Percentiles rank a stretch among this genome's conserved stretches.
phyloP scores from a whole-genome alignment of 495 filamentous ascomycete genomes.

The Xylaria bambusicola region DNA sequence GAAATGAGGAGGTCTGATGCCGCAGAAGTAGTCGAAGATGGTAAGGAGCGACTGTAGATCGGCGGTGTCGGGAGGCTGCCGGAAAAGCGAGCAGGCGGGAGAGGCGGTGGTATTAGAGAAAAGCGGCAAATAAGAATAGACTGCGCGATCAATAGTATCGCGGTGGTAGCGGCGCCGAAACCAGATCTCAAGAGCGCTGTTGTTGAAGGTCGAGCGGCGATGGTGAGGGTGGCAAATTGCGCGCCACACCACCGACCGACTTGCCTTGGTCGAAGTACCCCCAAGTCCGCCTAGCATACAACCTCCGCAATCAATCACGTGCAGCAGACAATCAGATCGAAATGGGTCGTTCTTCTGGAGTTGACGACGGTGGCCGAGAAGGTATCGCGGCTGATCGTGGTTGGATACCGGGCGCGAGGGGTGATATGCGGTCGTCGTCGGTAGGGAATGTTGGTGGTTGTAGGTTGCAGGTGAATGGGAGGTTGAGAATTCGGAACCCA shows the following conservation, averaged over 20 bases:
- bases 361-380: background rate
- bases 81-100: background rate
- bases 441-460: constrained; percentile 8
- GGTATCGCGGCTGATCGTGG: constrained; percentile 2
- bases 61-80: constrained; percentile 2
- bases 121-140: background rate
- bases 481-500: constrained; percentile 22
- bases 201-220: constrained; percentile 4
- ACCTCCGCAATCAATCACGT: constrained; percentile 18
- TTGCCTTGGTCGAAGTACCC: constrained; percentile 16
- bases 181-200: background rate
- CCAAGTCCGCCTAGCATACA: constrained; percentile 21
- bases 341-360: background rate
- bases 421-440: constrained; percentile 11
- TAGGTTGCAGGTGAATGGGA: constrained; percentile 7
- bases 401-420: background rate
- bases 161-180: background rate
- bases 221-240: constrained; percentile 19
- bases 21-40: constrained; percentile 15
- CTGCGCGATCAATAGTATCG: constrained; percentile 3
- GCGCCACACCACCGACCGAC: constrained; percentile 19
- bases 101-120: background rate
- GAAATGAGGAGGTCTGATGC: constrained; percentile 17
- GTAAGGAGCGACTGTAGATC: constrained; percentile 8
- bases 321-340: constrained; percentile 4